Conservation (phyloP, 2,329 filamentous ascomycete species). For the Elsinoe necatrix region DNA sequence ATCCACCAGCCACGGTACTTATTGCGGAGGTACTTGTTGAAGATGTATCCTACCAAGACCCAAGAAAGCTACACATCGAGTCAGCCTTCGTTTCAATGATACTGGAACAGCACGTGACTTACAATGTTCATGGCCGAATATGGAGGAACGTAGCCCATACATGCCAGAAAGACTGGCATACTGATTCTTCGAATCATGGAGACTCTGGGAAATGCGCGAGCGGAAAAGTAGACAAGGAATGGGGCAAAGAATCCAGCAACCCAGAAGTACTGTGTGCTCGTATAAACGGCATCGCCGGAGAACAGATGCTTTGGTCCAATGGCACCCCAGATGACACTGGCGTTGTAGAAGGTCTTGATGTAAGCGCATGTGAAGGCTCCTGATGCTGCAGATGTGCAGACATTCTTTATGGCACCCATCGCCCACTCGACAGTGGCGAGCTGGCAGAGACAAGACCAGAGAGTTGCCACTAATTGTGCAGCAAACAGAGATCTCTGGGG, state of each 20-base stretch:
- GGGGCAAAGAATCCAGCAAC: conserved; percentile 66
- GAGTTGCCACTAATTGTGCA: conserved; percentile 68
- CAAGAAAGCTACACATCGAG: conserved; percentile 60
- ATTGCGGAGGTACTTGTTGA: conserved; percentile 67
- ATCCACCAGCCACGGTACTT: conserved; percentile 71
- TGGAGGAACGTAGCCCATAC: conserved; percentile 76
- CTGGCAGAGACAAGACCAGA: conserved; percentile 71
- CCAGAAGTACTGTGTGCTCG: conserved; percentile 73
- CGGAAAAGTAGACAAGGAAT: conserved; percentile 62
- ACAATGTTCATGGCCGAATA: conserved; percentile 61
- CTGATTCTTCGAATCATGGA: conserved; percentile 20
- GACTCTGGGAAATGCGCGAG: conserved; percentile 20
- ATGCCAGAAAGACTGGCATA: conserved; percentile 66
- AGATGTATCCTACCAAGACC: conserved; percentile 75
- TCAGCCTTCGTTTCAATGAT: not conserved
- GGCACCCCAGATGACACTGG: conserved; percentile 72
- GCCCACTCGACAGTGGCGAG: conserved; percentile 86
- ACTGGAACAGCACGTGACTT: conserved; percentile 3
- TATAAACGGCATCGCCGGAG: conserved; percentile 66
- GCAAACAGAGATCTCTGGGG: conserved; percentile 68
- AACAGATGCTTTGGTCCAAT: conserved; percentile 16
- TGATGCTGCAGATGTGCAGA: conserved; percentile 69
- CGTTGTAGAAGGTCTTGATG: conserved; percentile 82
- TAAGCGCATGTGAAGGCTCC: conserved; percentile 88
- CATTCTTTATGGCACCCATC: conserved; percentile 65